Conservation (phyloP, 805 yeast genomes). For the Lachancea cidri region DNA sequence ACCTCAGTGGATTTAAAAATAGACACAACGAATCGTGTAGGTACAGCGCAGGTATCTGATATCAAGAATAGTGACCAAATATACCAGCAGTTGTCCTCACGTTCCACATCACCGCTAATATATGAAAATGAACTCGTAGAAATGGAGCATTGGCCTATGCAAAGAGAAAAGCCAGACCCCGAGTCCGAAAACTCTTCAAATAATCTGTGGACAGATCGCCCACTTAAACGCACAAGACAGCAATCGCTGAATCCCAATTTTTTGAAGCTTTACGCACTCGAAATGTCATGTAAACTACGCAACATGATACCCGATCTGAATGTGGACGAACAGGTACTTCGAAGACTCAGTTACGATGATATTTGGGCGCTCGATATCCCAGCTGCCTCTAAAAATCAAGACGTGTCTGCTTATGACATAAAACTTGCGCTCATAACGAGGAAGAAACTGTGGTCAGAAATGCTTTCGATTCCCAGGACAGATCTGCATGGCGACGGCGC, state of each 20-base stretch:
- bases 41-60: slow-evolving; percentile 6
- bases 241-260: slow-evolving; percentile 26
- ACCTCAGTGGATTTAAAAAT: slow-evolving; percentile 9
- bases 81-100: neutral
- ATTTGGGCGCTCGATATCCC: slow-evolving; percentile 19
- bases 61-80: neutral
- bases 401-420: slow-evolving; percentile 19
- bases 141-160: slow-evolving; percentile 27
- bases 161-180: neutral
- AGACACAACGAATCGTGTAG: slow-evolving; percentile 4
- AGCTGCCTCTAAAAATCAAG: slow-evolving; percentile 9
- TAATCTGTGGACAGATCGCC: slow-evolving; percentile 4
- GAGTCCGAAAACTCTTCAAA: neutral
- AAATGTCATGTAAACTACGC: slow-evolving; percentile 20
- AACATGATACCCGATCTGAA: slow-evolving; percentile 27
- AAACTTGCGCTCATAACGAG: slow-evolving; percentile 29
- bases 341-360: slow-evolving; percentile 17
- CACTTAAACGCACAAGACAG: slow-evolving; percentile 26
- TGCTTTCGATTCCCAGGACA: slow-evolving; percentile 22
- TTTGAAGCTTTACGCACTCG: slow-evolving; percentile 27
- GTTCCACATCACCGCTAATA: slow-evolving; percentile 5
- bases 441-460: slow-evolving; percentile 30
- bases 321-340: slow-evolving; percentile 27
- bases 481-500: slow-evolving; percentile 29
- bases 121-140: slow-evolving; percentile 18